Base-by-base conservation (phyloP, 2,329 filamentous ascomycete species). In the Endoconidiophora laricicola region DNA sequence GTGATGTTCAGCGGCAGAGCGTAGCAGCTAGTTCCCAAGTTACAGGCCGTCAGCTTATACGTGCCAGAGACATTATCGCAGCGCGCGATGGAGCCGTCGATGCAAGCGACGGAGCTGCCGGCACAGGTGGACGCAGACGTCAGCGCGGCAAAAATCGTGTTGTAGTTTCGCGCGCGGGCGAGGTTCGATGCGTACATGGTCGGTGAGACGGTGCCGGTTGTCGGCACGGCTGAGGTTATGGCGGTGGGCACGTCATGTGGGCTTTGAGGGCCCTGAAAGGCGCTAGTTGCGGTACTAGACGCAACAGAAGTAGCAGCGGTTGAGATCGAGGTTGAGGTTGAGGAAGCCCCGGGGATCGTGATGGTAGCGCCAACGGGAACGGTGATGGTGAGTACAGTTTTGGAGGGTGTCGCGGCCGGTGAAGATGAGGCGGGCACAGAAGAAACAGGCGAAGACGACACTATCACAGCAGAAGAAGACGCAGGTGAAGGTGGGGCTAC, bases 1-100 rank as follows among this genome's bases (percentile, higher is more conserved):
- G 65, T 65, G 9, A 60, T 67, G 37, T 65, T 68, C 65, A 76
- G 69, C 0, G 76, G 76, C 54, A 78, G 59, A 2, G 72, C 76
- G 45, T 68, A 71, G 60, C 76, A 79, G 44, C 62, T 60, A 43
- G 60, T 59, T 7, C 60, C 62, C 0, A 38, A 40, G 26, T 61
- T 63, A 39, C 69, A 69, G 7, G 60, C 54, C 0, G 56, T 57
- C 16, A 76, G 65, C 3, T 60, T 56, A 56, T 72, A 78, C 0
- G 56, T 58, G 16, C 69, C 68, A 4, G 54, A 52, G 9, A 54
- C 53, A 20, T 55, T 50, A 24, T 61, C 60, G 57, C 76, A 80
- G 12, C 59, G 58, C n/a, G 65, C 73, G 3, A 71, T 57, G 46
- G 68, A 65, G 20, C 72, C 70, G 12, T 63, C 59, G 42, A 79